Conservation (phyloP, 1,284 basidiomycete genomes). For the Ceratobasidium sp. region DNA sequence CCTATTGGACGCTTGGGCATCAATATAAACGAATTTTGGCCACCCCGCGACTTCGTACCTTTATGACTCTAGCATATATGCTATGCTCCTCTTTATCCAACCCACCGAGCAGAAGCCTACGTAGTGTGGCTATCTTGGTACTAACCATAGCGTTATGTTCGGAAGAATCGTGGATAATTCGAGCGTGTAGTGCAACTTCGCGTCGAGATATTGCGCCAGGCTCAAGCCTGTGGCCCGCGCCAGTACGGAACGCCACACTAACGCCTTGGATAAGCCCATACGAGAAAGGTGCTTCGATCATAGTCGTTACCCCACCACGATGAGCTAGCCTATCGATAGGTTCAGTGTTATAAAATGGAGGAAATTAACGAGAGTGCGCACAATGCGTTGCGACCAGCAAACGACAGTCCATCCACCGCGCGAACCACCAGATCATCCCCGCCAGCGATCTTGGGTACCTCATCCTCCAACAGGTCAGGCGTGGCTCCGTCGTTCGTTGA, state of each 20-base stretch:
- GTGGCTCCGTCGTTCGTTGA: constrained; percentile 43
- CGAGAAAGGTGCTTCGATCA: constrained; percentile 70
- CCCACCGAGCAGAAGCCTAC: constrained; percentile 66
- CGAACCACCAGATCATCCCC: constrained; percentile 69
- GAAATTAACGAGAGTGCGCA: constrained; percentile 57
- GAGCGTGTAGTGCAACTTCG: constrained; percentile 77
- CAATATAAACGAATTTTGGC: not conserved
- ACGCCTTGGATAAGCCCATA: constrained; percentile 68
- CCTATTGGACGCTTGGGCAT: constrained; percentile 51
- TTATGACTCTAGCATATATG: constrained; percentile 54
- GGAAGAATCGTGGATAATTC: constrained; percentile 62
- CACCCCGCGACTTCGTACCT: constrained; percentile 59
- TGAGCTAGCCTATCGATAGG: constrained; percentile 7
- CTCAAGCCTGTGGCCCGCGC: constrained; percentile 72
- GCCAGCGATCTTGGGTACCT: constrained; percentile 26
- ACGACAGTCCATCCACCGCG: constrained; percentile 80
- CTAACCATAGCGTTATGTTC: constrained; percentile 63
- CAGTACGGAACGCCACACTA: constrained; percentile 73
- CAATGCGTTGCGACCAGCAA: constrained; percentile 76
- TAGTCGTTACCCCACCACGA: constrained; percentile 33
- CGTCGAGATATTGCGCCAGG: constrained; percentile 75
- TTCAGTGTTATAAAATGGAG: not conserved
- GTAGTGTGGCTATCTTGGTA: constrained; percentile 64
- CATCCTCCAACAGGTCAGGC: constrained; percentile 50
- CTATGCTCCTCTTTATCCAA: constrained; percentile 58